Percentiles rank a stretch among this genome's conserved stretches.
Evolutionary conservation across 2,329 filamentous ascomycete genomes (phyloP).

Genomic region (Trichoderma aggressivum): DNA sequence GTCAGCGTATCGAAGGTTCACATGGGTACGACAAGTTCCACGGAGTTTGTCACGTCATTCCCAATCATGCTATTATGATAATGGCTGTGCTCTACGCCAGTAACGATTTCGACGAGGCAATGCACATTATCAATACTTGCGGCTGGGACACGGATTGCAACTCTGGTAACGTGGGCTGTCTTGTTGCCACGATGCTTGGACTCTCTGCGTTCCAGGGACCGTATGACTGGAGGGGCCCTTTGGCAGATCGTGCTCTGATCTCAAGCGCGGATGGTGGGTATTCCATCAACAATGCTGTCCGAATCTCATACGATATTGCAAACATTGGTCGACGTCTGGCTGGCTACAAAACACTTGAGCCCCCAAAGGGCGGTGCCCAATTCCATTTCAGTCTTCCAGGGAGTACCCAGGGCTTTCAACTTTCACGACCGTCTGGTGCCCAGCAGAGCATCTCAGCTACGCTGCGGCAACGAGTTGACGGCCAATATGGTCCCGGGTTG

Average conservation of each 20-base stretch:
- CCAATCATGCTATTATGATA: constrained; percentile 36
- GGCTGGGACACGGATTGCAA: constrained; percentile 41
- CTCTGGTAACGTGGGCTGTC: constrained; percentile 36
- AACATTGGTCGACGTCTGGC: constrained; percentile 29
- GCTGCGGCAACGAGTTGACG: neutral
- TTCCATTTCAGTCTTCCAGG: constrained; percentile 37
- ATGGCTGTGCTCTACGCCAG: constrained; percentile 32
- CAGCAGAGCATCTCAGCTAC: neutral
- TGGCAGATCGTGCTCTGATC: constrained; percentile 35
- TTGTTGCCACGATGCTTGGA: constrained; percentile 36
- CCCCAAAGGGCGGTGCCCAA: constrained; percentile 34
- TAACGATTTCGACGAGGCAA: constrained; percentile 31
- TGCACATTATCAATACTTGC: constrained; percentile 36
- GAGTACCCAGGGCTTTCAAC: constrained; percentile 35
- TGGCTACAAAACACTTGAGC: constrained; percentile 20
- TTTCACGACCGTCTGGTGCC: constrained; percentile 17
- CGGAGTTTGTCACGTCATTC: constrained; percentile 32
- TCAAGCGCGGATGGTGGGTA: constrained; percentile 37
- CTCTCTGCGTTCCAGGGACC: constrained; percentile 27
- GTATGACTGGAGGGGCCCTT: constrained; percentile 34
- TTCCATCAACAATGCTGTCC: constrained; percentile 35
- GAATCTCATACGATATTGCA: constrained; percentile 31
- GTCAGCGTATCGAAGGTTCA: constrained; percentile 34
- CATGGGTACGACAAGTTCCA: constrained; percentile 32
- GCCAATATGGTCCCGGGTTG: neutral